Conservation (phyloP, 2,329 filamentous ascomycete genomes). For the Chaetomium sp. region DNA sequence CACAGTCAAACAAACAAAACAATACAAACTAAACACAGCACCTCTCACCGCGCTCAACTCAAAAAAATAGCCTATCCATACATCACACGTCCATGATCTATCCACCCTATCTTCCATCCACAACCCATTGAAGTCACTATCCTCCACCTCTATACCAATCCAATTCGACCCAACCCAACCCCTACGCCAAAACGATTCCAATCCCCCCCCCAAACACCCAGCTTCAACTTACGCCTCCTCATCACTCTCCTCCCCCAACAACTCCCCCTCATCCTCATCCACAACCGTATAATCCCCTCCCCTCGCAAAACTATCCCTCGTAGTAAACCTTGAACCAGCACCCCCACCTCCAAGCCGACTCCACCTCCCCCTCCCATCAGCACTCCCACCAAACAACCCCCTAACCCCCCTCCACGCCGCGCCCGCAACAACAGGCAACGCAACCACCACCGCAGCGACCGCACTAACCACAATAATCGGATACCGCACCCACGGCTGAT, state of each 20-base stretch:
- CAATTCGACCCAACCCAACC: too few species aligned
- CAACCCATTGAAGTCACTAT: too few species aligned
- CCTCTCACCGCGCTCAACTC: not conserved
- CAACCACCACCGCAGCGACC: conserved; percentile 50
- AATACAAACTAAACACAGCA: too few species aligned
- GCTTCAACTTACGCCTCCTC: conserved; percentile 61
- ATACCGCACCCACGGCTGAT: conserved; percentile 72
- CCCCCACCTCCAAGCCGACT: conserved; percentile 50
- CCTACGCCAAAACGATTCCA: too few species aligned
- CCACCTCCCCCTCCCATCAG: conserved; percentile 40
- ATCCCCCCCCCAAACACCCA: not conserved
- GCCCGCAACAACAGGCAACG: conserved; percentile 63
- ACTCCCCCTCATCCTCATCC: conserved; percentile 88
- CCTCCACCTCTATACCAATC: too few species aligned
- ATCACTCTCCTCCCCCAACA: conserved; percentile 88
- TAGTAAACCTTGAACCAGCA: conserved; percentile 70
- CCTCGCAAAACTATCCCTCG: conserved; percentile 79
- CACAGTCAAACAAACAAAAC: not conserved
- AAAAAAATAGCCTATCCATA: not conserved
- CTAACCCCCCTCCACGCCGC: conserved; percentile 64
- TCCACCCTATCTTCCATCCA: not conserved
- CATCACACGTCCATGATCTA: not conserved
- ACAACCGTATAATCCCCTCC: conserved; percentile 84
- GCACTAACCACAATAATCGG: conserved; percentile 70
- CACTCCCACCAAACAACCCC: conserved; percentile 39